Evolutionary conservation across 2,329 filamentous ascomycete genomes (phyloP).

Genomic region (Colletotrichum sp.): DNA sequence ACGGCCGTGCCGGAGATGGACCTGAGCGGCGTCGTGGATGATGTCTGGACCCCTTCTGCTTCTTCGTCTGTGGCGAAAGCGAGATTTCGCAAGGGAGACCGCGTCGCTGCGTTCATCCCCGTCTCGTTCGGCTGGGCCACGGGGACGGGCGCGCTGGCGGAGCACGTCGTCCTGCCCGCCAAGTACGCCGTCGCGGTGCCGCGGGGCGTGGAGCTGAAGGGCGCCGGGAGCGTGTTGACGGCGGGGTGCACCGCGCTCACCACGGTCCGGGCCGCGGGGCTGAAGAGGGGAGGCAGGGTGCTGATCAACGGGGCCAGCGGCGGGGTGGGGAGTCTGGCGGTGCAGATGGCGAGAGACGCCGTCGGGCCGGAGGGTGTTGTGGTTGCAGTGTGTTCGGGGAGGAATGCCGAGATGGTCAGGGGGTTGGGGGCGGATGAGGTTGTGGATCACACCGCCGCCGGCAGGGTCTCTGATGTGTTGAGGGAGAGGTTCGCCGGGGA

Average conservation of each 20-base stretch:
- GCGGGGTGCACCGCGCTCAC: constrained; percentile 43
- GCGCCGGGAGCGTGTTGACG: constrained; percentile 43
- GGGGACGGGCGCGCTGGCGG: constrained; percentile 43
- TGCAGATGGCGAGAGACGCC: constrained; percentile 47
- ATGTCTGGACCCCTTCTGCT: constrained; percentile 33
- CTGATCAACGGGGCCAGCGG: constrained; percentile 58
- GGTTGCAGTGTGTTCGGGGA: constrained; percentile 52
- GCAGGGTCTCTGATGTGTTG: not conserved
- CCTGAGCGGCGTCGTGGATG: constrained; percentile 44
- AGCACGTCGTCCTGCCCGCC: constrained; percentile 41
- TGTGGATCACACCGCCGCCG: not conserved
- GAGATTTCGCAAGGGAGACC: constrained; percentile 32
- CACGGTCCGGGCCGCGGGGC: constrained; percentile 40
- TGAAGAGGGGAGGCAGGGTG: constrained; percentile 43
- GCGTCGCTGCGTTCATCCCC: constrained; percentile 43
- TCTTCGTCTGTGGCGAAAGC: not conserved
- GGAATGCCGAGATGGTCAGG: constrained; percentile 50
- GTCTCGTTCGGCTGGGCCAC: constrained; percentile 35
- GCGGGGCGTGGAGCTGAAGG: constrained; percentile 28
- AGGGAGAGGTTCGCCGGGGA: not conserved
- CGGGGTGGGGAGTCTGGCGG: constrained; percentile 50
- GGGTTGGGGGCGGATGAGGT: constrained; percentile 54
- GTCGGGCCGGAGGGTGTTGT: constrained; percentile 47
- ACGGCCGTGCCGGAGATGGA: constrained; percentile 47
- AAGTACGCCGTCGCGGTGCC: constrained; percentile 38